phyloP scores from a whole-genome alignment of 305 asterid species.

The Euphrasia arctica region DNA sequence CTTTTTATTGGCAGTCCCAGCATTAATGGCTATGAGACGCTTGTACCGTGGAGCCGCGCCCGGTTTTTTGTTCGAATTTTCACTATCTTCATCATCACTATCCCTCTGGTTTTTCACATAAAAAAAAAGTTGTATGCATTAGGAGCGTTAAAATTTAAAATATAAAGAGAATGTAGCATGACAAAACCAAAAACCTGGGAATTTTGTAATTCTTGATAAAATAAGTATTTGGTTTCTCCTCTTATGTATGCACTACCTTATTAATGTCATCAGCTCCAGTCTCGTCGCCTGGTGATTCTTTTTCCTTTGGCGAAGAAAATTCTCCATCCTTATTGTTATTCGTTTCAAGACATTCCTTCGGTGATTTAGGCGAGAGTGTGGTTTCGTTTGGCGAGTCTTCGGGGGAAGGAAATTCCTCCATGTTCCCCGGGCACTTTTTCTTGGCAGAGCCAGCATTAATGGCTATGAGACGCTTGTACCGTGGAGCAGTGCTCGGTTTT shows the following conservation, averaged over 20 bases:
- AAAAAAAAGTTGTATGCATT: background rate
- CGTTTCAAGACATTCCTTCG: constrained; percentile 75
- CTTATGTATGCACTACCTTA: constrained; percentile 30
- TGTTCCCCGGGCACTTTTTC: constrained; percentile 42
- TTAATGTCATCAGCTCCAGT: constrained; percentile 15
- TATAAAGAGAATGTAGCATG: background rate
- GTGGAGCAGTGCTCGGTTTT: constrained; percentile 61
- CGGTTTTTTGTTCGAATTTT: constrained; percentile 37
- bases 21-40: constrained; percentile 90
- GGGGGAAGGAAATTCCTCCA: constrained; percentile 48
- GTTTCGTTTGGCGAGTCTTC: constrained; percentile 47
- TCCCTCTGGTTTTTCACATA: constrained; percentile 41
- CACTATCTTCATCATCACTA: constrained; percentile 42
- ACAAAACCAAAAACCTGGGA: no score
- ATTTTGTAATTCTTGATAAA: background rate
- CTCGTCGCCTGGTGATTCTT: constrained; percentile 63
- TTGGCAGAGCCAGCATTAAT: constrained; percentile 92
- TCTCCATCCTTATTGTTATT: constrained; percentile 62
- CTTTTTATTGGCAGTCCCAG: constrained; percentile 69
- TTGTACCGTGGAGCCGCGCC: constrained; percentile 69
- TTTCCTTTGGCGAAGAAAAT: constrained; percentile 43
- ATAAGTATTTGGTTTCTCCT: background rate
- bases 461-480: constrained; percentile 80
- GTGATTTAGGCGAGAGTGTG: constrained; percentile 78
- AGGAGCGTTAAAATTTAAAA: background rate